A percentile compares a stretch with the other conserved stretches of the same genome.
phyloP scores from a whole-genome alignment of 768 basidiomycete genomes.

The Lactarius vividus region DNA sequence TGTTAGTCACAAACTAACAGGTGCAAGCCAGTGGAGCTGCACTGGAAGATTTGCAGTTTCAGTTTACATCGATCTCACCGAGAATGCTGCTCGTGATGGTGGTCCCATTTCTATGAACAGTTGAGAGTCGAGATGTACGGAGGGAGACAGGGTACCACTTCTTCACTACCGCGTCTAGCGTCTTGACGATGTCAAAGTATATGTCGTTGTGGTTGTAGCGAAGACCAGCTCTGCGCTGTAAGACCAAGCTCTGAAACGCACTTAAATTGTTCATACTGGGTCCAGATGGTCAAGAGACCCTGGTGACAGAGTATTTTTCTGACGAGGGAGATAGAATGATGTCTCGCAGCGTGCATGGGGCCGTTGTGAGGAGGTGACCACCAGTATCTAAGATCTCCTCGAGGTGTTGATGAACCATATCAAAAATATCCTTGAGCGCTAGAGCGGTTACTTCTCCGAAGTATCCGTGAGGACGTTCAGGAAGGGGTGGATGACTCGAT shows the following conservation, averaged over 20 bases:
- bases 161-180: conserved; percentile 73
- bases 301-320: conserved; percentile 46
- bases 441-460: conserved; percentile 78
- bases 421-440: conserved; percentile 87
- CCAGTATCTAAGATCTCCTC: conserved; percentile 95
- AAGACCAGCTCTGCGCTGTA: conserved; percentile 85
- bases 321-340: conserved; percentile 90
- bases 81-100: no score
- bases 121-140: no score
- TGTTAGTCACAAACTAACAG: no score
- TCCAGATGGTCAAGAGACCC: conserved; percentile 40
- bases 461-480: conserved; percentile 81
- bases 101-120: no score
- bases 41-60: no score
- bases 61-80: no score
- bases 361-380: conserved; percentile 89
- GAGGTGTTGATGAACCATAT: conserved; percentile 92
- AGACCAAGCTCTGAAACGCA: conserved; percentile 84
- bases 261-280: neutral
- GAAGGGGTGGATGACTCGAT: conserved; percentile 83
- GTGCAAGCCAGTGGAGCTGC: no score
- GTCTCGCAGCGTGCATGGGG: conserved; percentile 86
- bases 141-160: conserved; percentile 38
- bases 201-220: conserved; percentile 80
- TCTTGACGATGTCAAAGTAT: conserved; percentile 55